These are phyloP conservation scores for Lepidium didymum DNA, from an alignment of 345 rosid genomes.

Conservation along the genomic window DNA sequence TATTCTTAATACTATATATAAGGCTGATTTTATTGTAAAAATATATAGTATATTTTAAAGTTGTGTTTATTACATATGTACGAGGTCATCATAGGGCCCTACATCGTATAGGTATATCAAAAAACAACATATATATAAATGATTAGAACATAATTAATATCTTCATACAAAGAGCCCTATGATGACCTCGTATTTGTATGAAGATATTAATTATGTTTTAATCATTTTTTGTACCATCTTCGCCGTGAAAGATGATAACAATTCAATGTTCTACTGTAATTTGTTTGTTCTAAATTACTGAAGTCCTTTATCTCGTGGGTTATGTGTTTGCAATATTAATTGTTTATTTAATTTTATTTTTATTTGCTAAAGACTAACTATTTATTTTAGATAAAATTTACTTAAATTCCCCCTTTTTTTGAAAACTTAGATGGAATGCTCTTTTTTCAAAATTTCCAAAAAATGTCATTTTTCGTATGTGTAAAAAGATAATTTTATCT, in stretches of 20 bases:
- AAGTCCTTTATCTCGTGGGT: neutral
- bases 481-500: too few species aligned
- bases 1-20: neutral
- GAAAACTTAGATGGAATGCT: too few species aligned
- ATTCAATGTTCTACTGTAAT: neutral
- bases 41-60: neutral
- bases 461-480: too few species aligned
- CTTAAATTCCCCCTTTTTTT: too few species aligned
- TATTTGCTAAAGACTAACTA: too few species aligned
- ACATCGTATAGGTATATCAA: neutral
- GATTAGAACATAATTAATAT: neutral
- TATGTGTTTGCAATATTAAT: neutral
- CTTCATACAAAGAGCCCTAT: too few species aligned
- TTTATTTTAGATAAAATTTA: too few species aligned
- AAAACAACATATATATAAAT: neutral
- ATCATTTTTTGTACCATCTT: too few species aligned
- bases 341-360: too few species aligned
- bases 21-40: neutral
- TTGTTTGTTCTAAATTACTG: neutral
- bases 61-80: conserved; percentile 5
- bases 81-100: conserved; percentile 15
- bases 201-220: neutral
- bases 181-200: neutral
- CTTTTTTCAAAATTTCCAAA: too few species aligned
- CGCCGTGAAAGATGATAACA: too few species aligned